Evolutionary conservation across 1,139 yeast species (phyloP), one percentile per base, ranked within the genome.

Genomic region (Yamadazyma pseudoaaseri): DNA sequence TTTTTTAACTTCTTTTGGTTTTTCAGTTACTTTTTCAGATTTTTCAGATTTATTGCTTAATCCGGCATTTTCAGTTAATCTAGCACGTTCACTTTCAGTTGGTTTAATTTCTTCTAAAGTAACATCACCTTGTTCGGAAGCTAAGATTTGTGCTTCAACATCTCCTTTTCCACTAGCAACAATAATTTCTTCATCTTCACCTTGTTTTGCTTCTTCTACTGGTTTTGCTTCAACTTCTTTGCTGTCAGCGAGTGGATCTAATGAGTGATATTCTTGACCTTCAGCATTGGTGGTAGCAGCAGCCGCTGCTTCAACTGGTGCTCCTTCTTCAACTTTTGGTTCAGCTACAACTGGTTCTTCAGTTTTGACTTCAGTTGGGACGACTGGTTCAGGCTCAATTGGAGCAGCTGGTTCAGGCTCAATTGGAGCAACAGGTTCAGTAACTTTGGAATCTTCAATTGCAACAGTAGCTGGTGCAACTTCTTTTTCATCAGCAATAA

Each of bases 51-150:
- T 44, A 24, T 34, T 27, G 12, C 41, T 33, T 15, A 42, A 29
- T 16, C 58, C 49, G 27, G 70, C 72, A 45, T 65, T 62, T 38
- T 53, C 51, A 26, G 64, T 55, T 31, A 62, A 57, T 47, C 57
- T 55, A 31, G 52, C 59, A 28, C 57, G 58, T 50, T 65, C 69
- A 16, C 65, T 56, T 41, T 54, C 60, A 21, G 72, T 61, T 15
- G 74, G 74, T 48, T 64, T 51, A 45, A 67, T 63, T 50, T 69
- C 73, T 51, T 69, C 73, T 27, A 68, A 56, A 20, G 62, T 58
- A 12, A 65, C 70, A 35, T 60, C 66, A 29, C 56, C 58, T 11
- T 66, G 65, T 44, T 61, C 68, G 33, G 54, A 55, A 29, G 68
- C 69, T 30, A 54, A 59, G 35, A 68, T 56, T 34, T 65, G 68